A percentile compares a stretch with the other conserved stretches of the same genome.
These are phyloP conservation scores for Diaporthe eres DNA, from an alignment of 2,329 filamentous ascomycete genomes.

Conservation along the genomic window DNA sequence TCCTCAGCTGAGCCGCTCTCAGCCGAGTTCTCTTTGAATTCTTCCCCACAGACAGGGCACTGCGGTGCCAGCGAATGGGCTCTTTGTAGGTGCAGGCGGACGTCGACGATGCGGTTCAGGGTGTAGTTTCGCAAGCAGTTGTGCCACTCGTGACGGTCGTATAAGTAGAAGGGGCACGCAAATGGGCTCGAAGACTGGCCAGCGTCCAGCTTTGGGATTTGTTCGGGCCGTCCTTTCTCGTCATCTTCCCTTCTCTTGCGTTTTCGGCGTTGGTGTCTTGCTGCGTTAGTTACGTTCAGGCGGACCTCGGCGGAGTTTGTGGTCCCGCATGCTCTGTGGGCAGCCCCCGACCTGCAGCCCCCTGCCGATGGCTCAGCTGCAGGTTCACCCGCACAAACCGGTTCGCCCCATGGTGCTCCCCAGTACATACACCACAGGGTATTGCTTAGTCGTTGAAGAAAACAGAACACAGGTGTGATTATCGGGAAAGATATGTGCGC, in stretches of 20 bases:
- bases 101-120: neutral
- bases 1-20: neutral
- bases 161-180: neutral
- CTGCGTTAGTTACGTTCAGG: neutral
- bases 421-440: neutral
- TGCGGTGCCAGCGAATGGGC: neutral
- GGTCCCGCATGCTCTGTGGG: neutral
- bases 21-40: neutral
- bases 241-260: conserved; percentile 1
- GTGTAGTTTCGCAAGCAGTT: neutral
- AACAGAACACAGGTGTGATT: neutral
- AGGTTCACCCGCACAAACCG: neutral
- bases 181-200: neutral
- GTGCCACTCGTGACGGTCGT: neutral
- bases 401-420: neutral
- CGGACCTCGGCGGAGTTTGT: neutral
- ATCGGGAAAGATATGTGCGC: neutral
- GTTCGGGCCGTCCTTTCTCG: neutral
- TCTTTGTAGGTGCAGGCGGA: neutral
- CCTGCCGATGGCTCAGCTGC: neutral
- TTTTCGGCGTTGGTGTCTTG: neutral
- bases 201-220: neutral
- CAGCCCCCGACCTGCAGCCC: neutral
- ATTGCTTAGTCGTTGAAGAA: neutral
- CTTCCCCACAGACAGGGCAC: neutral